Conservation (phyloP, 1,284 basidiomycete species). For the Ceratobasidium theobromae region DNA sequence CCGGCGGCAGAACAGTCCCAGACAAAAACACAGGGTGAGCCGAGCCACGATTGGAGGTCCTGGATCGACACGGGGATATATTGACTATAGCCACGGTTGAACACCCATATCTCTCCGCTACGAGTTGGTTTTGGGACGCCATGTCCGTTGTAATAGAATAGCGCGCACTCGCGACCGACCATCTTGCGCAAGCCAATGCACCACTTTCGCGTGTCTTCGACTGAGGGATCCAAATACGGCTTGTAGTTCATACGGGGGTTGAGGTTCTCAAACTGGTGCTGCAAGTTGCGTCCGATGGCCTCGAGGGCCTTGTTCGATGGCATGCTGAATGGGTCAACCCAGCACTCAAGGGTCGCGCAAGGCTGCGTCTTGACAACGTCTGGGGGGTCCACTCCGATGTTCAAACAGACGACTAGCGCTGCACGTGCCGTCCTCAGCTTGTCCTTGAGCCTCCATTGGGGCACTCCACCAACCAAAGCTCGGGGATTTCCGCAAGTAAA, state of each 20-base stretch:
- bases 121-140: constrained; percentile 96
- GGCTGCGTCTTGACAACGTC: constrained; percentile 97
- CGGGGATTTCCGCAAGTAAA: constrained; percentile 80
- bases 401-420: constrained; percentile 92
- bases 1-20: constrained; percentile 99
- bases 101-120: constrained; percentile 98
- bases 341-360: constrained; percentile 93
- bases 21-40: constrained; percentile 94
- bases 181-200: constrained; percentile 83
- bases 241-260: constrained; percentile 91
- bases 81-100: constrained; percentile 97
- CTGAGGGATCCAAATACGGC: constrained; percentile 89
- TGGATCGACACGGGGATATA: constrained; percentile 96
- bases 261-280: constrained; percentile 95
- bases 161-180: constrained; percentile 90
- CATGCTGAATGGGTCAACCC: constrained; percentile 93
- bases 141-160: constrained; percentile 99
- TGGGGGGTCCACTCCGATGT: constrained; percentile 97
- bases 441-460: constrained; percentile 39
- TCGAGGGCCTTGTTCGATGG: constrained; percentile 87
- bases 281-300: constrained; percentile 86
- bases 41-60: constrained; percentile 90
- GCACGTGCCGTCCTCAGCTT: constrained; percentile 91
- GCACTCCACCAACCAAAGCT: constrained; percentile 5
- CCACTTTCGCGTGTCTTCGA: constrained; percentile 91